These are phyloP conservation scores for Mentha longifolia DNA, from an alignment of 257 asterid genomes.

Conservation along the genomic window DNA sequence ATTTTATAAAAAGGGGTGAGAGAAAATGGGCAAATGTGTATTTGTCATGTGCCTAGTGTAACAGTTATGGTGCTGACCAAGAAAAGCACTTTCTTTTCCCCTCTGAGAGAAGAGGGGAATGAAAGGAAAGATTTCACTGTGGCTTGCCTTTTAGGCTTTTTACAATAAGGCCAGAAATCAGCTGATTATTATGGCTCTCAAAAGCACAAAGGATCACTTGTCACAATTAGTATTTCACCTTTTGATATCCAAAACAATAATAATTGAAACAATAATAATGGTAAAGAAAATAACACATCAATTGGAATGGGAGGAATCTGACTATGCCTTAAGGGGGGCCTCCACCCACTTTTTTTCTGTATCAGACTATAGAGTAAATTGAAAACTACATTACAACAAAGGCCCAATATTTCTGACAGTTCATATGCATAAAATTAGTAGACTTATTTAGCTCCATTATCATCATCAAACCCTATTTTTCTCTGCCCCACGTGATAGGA, in stretches of 20 bases:
- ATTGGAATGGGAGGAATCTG: conserved; percentile 1
- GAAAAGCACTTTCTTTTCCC: conserved; percentile 58
- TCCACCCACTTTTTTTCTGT: conserved; percentile 44
- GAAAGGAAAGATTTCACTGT: conserved; percentile 41
- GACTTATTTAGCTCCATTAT: conserved; percentile 38
- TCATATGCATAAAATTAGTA: conserved; percentile 30
- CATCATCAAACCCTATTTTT: conserved; percentile 31
- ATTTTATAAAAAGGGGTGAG: conserved; percentile 64
- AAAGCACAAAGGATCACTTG: conserved; percentile 16
- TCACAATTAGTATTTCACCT: conserved; percentile 7
- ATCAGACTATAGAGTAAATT: conserved; percentile 31
- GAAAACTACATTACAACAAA: conserved; percentile 46
- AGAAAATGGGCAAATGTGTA: conserved; percentile 42
- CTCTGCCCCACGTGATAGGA: conserved; percentile 49
- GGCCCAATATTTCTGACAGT: conserved; percentile 42
- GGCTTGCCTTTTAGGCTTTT: conserved; percentile 40
- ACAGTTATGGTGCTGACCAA: conserved; percentile 68
- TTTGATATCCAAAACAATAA: too few species aligned
- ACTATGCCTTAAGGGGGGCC: conserved; percentile 28
- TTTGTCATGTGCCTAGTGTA: conserved; percentile 45
- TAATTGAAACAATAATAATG: neutral
- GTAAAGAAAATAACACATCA: neutral
- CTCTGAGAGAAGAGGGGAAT: conserved; percentile 37
- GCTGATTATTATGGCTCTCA: conserved; percentile 37
- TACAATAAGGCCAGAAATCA: conserved; percentile 41